Percentiles rank a stretch among this genome's conserved stretches.
Conservation (phyloP, 192 early-diverging fungal species). For the Entophlyctis luteolus region DNA sequence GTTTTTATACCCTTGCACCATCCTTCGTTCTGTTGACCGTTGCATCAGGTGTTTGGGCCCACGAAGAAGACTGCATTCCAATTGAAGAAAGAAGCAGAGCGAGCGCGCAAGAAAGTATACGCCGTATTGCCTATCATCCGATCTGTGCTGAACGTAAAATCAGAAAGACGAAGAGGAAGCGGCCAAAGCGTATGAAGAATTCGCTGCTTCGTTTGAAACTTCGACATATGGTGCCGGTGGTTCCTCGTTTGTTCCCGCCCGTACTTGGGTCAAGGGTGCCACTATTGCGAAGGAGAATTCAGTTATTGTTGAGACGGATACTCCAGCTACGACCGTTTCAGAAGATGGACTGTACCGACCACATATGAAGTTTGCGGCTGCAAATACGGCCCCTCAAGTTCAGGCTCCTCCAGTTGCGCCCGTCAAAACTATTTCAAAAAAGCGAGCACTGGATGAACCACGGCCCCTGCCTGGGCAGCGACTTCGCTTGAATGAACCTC, state of each 20-base stretch:
- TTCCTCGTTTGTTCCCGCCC: slow-evolving; percentile 14
- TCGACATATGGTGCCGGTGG: slow-evolving; percentile 16
- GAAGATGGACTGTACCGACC: slow-evolving; percentile 30
- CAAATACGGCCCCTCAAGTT: no score
- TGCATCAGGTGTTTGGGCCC: not conserved
- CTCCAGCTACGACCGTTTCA: not conserved
- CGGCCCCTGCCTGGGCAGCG: slow-evolving; percentile 15
- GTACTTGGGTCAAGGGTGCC: slow-evolving; percentile 44
- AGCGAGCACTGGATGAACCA: slow-evolving; percentile 69
- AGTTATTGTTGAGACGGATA: slow-evolving; percentile 13
- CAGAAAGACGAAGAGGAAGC: slow-evolving; percentile 71
- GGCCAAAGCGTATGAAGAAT: slow-evolving; percentile 71
- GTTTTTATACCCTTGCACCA: not conserved
- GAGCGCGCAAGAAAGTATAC: slow-evolving; percentile 65
- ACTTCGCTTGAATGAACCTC: no score
- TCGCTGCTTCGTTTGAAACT: slow-evolving; percentile 77
- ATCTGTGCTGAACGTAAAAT: not conserved
- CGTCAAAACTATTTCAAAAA: slow-evolving; percentile 47
- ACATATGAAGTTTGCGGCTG: slow-evolving; percentile 25
- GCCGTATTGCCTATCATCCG: not conserved
- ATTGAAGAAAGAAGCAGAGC: slow-evolving; percentile 70
- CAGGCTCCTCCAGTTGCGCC: not conserved
- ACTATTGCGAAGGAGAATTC: slow-evolving; percentile 25
- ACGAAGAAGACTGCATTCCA: slow-evolving; percentile 69
- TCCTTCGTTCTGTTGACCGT: not conserved